Conservation (phyloP, 1,139 yeast species). For the Saccharomyces hybrid region DNA sequence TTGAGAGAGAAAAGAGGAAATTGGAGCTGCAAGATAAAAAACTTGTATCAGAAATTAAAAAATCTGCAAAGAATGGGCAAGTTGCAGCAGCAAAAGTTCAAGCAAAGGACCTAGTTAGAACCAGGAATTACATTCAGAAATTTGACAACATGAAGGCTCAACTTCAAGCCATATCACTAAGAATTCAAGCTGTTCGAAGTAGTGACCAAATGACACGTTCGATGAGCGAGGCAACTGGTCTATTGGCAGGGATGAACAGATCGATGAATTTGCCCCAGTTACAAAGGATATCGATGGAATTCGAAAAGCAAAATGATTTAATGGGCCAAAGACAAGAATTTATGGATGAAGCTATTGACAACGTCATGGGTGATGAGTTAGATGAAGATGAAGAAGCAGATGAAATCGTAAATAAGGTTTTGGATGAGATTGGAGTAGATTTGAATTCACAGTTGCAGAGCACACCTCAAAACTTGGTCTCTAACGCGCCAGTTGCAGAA, state of each 20-base stretch:
- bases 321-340: constrained; percentile 98
- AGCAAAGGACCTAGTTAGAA: constrained; percentile 89
- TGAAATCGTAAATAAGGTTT: constrained; percentile 81
- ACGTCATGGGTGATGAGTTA: constrained; percentile 80
- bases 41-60: constrained; percentile 75
- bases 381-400: constrained; percentile 81
- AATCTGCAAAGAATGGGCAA: constrained; percentile 85
- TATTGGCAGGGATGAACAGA: constrained; percentile 78
- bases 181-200: constrained; percentile 86
- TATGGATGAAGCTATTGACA: constrained; percentile 97
- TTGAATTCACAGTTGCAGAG: constrained; percentile 59
- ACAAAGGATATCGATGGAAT: constrained; percentile 87
- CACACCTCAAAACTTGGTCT: constrained; percentile 50
- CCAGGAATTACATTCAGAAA: constrained; percentile 72
- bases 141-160: constrained; percentile 93
- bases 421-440: constrained; percentile 94
- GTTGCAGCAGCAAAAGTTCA: constrained; percentile 85
- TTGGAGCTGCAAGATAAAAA: constrained; percentile 89
- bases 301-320: constrained; percentile 85
- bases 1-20: constrained; percentile 78
- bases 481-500: constrained; percentile 28
- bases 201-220: constrained; percentile 93
- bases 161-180: constrained; percentile 82
- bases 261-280: constrained; percentile 87
- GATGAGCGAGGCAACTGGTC: constrained; percentile 90